A percentile compares a stretch with the other conserved stretches of the same genome.
These are phyloP conservation scores for Pichia sp. DNA, from an alignment of 1,139 yeast species.

Conservation along the genomic window DNA sequence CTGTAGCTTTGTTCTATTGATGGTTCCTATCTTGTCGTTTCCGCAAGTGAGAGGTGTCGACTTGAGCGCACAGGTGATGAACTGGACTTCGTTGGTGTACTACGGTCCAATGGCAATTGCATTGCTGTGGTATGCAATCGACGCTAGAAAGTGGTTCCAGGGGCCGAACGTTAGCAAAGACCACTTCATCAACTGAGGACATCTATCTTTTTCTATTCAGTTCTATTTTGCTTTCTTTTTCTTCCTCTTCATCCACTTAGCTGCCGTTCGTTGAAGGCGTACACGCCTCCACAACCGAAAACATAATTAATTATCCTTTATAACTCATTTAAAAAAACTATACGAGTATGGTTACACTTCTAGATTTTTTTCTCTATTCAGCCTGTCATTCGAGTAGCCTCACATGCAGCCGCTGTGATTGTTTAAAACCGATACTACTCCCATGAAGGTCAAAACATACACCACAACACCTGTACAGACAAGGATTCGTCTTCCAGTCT, in stretches of 20 bases:
- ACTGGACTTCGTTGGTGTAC: conserved; percentile 70
- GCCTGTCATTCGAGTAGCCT: no score
- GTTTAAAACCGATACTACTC: no score
- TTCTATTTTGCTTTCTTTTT: background rate
- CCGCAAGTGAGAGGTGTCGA: conserved; percentile 51
- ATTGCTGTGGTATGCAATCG: conserved; percentile 47
- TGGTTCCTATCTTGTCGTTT: conserved; percentile 67
- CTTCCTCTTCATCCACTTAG: background rate
- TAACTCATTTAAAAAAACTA: no score
- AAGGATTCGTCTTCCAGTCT: no score
- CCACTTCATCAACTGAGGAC: conserved; percentile 14
- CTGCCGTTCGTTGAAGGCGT: no score
- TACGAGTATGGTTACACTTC: no score
- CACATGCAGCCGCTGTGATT: no score
- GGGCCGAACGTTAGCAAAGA: conserved; percentile 64
- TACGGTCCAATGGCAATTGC: conserved; percentile 60
- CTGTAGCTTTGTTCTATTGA: conserved; percentile 47
- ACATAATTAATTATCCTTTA: background rate
- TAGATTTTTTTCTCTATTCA: no score
- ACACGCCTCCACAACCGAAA: background rate
- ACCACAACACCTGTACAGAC: no score
- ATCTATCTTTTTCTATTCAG: background rate
- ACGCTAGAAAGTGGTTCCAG: conserved; percentile 59
- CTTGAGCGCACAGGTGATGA: conserved; percentile 49
- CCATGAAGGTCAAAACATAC: no score